Evolutionary conservation across 495 filamentous ascomycete genomes (phyloP).

Genomic region (Neurospora sp.): DNA sequence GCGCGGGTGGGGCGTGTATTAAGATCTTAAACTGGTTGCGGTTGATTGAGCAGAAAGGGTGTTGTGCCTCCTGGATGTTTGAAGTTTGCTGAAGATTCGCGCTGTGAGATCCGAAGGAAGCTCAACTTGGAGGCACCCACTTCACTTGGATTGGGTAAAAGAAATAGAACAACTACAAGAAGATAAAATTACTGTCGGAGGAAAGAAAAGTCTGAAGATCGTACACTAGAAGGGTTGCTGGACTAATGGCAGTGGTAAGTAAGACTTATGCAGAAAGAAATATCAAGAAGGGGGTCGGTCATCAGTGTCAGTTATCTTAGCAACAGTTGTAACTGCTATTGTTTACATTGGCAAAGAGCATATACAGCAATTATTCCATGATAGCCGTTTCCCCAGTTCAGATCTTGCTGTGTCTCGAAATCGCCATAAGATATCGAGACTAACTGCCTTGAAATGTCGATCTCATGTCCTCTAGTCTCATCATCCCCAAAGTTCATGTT

Average conservation of each 20-base stretch:
- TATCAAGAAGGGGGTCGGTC: background rate
- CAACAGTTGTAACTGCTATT: background rate
- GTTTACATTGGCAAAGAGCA: background rate
- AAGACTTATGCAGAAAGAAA: background rate
- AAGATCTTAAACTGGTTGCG: background rate
- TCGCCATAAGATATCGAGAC: background rate
- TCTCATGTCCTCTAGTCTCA: background rate
- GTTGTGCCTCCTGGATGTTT: background rate
- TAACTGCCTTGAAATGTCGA: background rate
- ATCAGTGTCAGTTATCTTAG: background rate
- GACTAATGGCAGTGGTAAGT: background rate
- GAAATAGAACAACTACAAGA: background rate
- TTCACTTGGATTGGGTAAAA: background rate
- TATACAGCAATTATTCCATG: background rate
- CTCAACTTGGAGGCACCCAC: background rate
- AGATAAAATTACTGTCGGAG: background rate
- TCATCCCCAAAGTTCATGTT: background rate
- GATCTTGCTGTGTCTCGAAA: background rate
- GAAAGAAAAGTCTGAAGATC: background rate
- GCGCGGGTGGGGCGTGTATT: background rate
- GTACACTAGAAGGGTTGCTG: background rate
- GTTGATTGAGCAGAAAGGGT: background rate
- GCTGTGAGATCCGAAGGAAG: background rate
- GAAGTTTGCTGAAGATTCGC: background rate
- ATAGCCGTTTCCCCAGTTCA: background rate